Base-by-base conservation (phyloP, 768 basidiomycete genomes). In the Floccularia luteovirens region DNA sequence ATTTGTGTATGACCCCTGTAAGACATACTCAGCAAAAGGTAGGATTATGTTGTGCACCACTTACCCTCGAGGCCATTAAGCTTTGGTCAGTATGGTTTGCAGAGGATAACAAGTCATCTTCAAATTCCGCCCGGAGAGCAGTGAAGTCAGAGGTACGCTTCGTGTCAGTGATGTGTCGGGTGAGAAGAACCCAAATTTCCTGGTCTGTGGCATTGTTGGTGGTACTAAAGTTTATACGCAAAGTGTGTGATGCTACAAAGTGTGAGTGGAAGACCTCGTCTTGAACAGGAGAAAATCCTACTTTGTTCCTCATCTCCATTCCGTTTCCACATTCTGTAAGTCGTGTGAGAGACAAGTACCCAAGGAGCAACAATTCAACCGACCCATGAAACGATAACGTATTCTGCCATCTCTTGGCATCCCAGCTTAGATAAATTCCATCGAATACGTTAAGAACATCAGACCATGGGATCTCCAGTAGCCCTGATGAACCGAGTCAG, bases 381-480 rank as follows among this genome's bases (percentile, higher is more conserved):
- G 41, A 86, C 90, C 84, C 82, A 43, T 94, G 90, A 45, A 88
- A 75, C 12, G 50, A 61, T 19, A 76, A 47, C 1, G 46, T 45
- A 21, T 67, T 58, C 2, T 62, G 47, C 61, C 89, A 85, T 2
- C 75, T 63, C 0, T 36, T 47, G 0, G 91, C 88, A 56, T 91
- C 71, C 94, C 94, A 98, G 53, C 85, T 94, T 24, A 87, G 55
- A 58, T 91, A 90, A 27, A 94, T 58, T 2, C 84, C 77, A 24
- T 89, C 80, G 47, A 97, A 97, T 0, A 74, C 60, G 4, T 74
- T 65, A 31, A 90, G 72, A 7, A 85, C 70, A 27, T 80, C 76
- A 12, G 82, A 74, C 92, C 92, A 97, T 0, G 79, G 70, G 39
- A 96, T 73, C 6, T 63, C 60, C 11, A 84, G 59, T 19, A 64